Evolutionary conservation across 2,329 filamentous ascomycete species (phyloP).

Genomic region (Alternaria metachromatica): DNA sequence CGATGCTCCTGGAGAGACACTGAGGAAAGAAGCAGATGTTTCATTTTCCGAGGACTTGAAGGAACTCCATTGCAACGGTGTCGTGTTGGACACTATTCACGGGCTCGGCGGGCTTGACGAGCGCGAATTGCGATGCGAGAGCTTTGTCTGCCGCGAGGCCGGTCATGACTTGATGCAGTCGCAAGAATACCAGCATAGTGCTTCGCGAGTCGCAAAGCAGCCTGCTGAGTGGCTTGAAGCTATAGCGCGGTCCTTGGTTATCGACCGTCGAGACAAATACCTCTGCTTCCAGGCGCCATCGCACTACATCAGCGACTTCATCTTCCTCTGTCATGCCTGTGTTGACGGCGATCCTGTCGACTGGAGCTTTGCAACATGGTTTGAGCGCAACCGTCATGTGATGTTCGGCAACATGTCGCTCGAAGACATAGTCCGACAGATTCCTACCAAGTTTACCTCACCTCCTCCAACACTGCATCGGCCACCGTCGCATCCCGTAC

Average conservation of each 20-base stretch:
- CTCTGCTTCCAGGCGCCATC: slow-evolving; percentile 33
- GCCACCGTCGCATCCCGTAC: slow-evolving; percentile 23
- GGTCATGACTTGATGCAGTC: slow-evolving; percentile 26
- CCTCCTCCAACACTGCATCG: slow-evolving; percentile 17
- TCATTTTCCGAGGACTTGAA: slow-evolving; percentile 28
- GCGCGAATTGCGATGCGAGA: slow-evolving; percentile 36
- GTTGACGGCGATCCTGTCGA: slow-evolving; percentile 27
- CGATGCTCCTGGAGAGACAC: slow-evolving; percentile 30
- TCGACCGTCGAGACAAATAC: slow-evolving; percentile 43
- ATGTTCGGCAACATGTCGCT: slow-evolving; percentile 24
- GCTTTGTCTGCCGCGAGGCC: slow-evolving; percentile 27
- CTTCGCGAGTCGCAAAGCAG: slow-evolving; percentile 13
- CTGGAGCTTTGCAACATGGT: slow-evolving; percentile 38
- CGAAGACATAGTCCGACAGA: slow-evolving; percentile 16
- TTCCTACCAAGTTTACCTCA: slow-evolving; percentile 3
- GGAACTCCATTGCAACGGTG: slow-evolving; percentile 33
- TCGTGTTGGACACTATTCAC: slow-evolving; percentile 32
- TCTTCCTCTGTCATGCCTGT: slow-evolving; percentile 33
- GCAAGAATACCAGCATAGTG: neutral
- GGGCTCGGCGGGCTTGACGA: slow-evolving; percentile 33
- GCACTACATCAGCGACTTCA: slow-evolving; percentile 35
- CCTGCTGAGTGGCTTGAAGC: slow-evolving; percentile 28
- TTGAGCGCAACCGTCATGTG: slow-evolving; percentile 28
- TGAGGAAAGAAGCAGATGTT: slow-evolving; percentile 28
- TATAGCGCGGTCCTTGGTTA: slow-evolving; percentile 33